Percentiles rank a stretch among this genome's conserved stretches.
These are phyloP conservation scores for Wickerhamiella spandovensis DNA, from an alignment of 805 yeast species.

Conservation along the genomic window DNA sequence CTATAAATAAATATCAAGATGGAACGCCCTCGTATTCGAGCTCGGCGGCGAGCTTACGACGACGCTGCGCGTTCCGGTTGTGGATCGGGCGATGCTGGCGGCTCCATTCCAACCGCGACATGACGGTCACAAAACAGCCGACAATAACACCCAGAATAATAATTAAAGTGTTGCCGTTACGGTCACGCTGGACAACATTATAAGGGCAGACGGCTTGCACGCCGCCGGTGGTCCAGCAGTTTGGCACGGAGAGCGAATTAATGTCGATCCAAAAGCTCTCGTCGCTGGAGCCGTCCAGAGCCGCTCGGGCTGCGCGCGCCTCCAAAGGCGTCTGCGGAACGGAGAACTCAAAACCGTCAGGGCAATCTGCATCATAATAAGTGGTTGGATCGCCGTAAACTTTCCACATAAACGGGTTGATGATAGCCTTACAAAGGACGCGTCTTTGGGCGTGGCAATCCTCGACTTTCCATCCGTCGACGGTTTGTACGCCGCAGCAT, in stretches of 20 bases:
- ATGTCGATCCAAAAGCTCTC: conserved; percentile 62
- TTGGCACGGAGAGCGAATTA: conserved; percentile 57
- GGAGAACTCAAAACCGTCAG: conserved; percentile 25
- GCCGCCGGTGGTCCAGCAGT: conserved; percentile 84
- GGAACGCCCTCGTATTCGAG: conserved; percentile 82
- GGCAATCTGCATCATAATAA: conserved; percentile 27
- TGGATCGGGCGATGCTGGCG: conserved; percentile 47
- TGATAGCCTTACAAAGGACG: conserved; percentile 42
- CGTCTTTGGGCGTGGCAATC: conserved; percentile 47
- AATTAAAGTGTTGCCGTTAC: conserved; percentile 48
- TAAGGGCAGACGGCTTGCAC: conserved; percentile 70
- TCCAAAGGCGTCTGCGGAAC: conserved; percentile 41
- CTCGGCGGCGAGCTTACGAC: conserved; percentile 21
- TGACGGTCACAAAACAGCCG: conserved; percentile 35
- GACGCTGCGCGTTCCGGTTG: conserved; percentile 2
- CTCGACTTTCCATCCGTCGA: conserved; percentile 47
- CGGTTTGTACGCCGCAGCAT: conserved; percentile 33
- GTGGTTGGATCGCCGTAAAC: conserved; percentile 26
- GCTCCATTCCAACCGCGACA: conserved; percentile 36
- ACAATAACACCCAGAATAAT: conserved; percentile 56
- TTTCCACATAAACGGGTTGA: conserved; percentile 27
- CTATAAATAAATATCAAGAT: conserved; percentile 29
- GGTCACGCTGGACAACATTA: conserved; percentile 37
- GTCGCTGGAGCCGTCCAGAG: conserved; percentile 1
- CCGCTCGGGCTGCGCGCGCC: conserved; percentile 22